These are phyloP conservation scores for Dioscorea dumetorum DNA, from an alignment of 106 monocot species.

Conservation along the genomic window DNA sequence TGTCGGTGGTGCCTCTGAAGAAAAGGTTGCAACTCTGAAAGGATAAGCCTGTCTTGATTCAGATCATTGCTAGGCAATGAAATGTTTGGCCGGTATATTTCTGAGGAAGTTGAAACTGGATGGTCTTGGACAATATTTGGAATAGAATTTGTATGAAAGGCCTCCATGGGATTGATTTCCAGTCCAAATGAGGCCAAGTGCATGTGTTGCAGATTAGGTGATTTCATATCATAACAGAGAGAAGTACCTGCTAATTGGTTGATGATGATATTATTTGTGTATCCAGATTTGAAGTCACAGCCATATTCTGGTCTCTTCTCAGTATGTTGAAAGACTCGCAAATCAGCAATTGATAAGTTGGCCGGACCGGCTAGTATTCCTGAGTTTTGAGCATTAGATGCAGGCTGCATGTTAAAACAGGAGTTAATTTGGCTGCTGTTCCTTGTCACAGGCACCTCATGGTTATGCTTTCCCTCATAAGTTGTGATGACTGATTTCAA, in stretches of 20 bases:
- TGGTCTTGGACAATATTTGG: background rate
- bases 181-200: background rate
- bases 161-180: background rate
- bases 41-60: background rate
- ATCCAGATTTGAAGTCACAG: too few relatives aligned
- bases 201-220: background rate
- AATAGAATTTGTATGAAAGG: background rate
- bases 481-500: conserved; percentile 40
- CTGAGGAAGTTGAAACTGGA: background rate
- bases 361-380: background rate
- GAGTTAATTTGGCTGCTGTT: conserved; percentile 8
- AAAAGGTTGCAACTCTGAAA: background rate
- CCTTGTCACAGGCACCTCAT: conserved; percentile 24
- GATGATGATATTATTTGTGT: too few relatives aligned
- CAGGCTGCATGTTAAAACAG: background rate
- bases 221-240: background rate
- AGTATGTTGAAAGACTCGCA: too few relatives aligned
- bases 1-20: too few relatives aligned
- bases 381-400: background rate
- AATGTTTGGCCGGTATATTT: background rate
- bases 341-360: too few relatives aligned
- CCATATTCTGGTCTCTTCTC: too few relatives aligned
- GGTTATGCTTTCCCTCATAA: conserved; percentile 47
- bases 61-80: background rate
- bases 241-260: too few relatives aligned